Base-by-base conservation (phyloP, 2,329 filamentous ascomycete genomes). In the Calonectria henricotiae region DNA sequence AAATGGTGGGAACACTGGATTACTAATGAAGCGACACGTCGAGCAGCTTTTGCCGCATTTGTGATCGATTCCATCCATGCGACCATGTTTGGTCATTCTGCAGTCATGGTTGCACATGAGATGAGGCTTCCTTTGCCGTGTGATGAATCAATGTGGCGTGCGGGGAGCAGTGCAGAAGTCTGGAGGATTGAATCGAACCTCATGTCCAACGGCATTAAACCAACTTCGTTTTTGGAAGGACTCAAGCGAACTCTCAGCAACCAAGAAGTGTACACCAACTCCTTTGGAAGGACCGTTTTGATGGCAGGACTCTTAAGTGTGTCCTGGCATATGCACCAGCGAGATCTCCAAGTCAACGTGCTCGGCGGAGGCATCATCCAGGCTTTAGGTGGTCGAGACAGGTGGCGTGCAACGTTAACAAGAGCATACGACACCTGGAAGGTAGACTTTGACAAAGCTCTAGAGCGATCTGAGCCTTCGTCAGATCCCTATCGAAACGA, bases 1-100 rank as follows among this genome's bases (percentile, higher is more conserved):
- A 95, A 97, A 74, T 96, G 93, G 87, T 99, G 96, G 96, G 93
- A 95, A 76, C 91, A 94, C 76, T 98, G 96, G 96, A 96, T 98
- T 77, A 95, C 92, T 13, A 95, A 95, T 62, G 96, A 99, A 81
- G 93, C 96, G 1, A 98, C 95, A 0, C 89, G 94, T 35, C 90
- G 96, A 69, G 94, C 93, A 4, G 96, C 96, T 0, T 98, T 98
- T 83, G 95, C 94, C 0, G 96, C 96, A 0, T 98, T 98, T 79
- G 91, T 98, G 49, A 92, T 98, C 74, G 96, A 99, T 81, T 97
- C 95, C 5, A 97, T 95, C 1, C 96, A 99, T 81, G 95, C 95
- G 1, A 98, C 95, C 32, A 98, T 99, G 93, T 98, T 98, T 82
- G 96, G 96, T 0, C 96, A 98, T 82, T 96, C 95, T 3, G 96